Evolutionary conservation across 169 alveolate species (phyloP).

Genomic region (Neospora caninum): DNA sequence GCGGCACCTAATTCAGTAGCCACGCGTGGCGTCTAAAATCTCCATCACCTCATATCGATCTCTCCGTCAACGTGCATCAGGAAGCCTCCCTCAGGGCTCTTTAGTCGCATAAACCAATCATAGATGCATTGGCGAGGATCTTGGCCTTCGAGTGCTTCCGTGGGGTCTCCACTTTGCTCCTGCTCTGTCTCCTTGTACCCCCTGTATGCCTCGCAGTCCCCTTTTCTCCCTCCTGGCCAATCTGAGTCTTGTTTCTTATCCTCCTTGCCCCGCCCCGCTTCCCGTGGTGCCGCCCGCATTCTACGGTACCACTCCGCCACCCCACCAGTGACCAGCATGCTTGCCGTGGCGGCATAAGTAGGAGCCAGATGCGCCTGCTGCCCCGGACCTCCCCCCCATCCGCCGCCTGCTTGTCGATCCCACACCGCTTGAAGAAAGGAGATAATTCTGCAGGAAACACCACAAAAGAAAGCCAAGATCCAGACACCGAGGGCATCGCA

Average conservation of each 20-base stretch:
- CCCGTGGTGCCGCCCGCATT: neutral
- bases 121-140: slow-evolving; percentile 77
- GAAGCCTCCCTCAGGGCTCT: slow-evolving; percentile 83
- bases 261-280: neutral
- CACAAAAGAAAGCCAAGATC: neutral
- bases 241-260: neutral
- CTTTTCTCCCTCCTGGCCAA: neutral
- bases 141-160: slow-evolving; percentile 49
- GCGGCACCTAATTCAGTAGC: too few species aligned
- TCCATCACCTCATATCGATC: slow-evolving; percentile 84
- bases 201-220: neutral
- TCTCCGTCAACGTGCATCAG: slow-evolving; percentile 92
- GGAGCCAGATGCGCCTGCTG: slow-evolving; percentile 72
- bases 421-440: slow-evolving; percentile 24
- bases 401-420: slow-evolving; percentile 52
- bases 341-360: slow-evolving; percentile 68
- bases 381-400: slow-evolving; percentile 74
- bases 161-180: neutral
- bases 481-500: neutral
- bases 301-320: neutral
- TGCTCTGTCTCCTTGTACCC: too few species aligned
- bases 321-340: slow-evolving; percentile 30
- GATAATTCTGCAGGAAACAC: slow-evolving; percentile 13
- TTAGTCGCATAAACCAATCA: slow-evolving; percentile 16
- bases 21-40: too few species aligned